Percentiles rank a stretch among this genome's conserved stretches.
Conservation (phyloP, 139 green algal species). For the Picochlorum sp. region DNA sequence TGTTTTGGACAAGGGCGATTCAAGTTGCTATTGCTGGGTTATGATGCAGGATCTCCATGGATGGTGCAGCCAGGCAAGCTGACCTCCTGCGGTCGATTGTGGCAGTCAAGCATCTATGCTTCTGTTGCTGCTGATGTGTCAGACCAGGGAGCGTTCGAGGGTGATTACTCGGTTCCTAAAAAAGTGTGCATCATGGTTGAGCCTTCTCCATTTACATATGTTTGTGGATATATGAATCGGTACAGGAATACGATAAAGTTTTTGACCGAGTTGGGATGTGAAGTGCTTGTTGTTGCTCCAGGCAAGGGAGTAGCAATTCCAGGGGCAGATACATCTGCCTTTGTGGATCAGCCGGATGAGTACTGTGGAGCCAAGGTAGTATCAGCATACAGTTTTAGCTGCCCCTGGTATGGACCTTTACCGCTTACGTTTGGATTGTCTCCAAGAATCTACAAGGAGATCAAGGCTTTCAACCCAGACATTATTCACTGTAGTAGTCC, state of each 20-base stretch:
- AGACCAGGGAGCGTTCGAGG: not conserved
- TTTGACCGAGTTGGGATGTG: conserved; percentile 15
- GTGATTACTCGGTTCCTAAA: not conserved
- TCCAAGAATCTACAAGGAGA: conserved; percentile 35
- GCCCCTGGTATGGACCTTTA: conserved; percentile 28
- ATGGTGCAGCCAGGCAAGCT: too few species aligned
- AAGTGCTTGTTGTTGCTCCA: conserved; percentile 25
- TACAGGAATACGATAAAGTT: conserved; percentile 26
- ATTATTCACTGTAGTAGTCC: conserved; percentile 27
- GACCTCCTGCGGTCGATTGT: too few species aligned
- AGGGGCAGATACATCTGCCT: conserved; percentile 16
- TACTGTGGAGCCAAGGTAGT: conserved; percentile 20
- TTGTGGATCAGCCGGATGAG: conserved; percentile 18
- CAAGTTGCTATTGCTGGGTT: too few species aligned
- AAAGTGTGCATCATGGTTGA: conserved; percentile 29
- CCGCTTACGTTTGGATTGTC: conserved; percentile 34
- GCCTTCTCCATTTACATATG: conserved; percentile 27
- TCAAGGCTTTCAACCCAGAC: conserved; percentile 28
- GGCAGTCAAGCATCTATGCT: not conserved
- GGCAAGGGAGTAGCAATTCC: conserved; percentile 13
- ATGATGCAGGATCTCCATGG: too few species aligned
- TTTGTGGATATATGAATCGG: conserved; percentile 32
- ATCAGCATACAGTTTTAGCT: conserved; percentile 23
- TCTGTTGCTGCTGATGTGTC: not conserved
- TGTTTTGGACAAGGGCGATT: too few species aligned